Conservation (phyloP, 331 rosid species). For the Prunus yedoensis region DNA sequence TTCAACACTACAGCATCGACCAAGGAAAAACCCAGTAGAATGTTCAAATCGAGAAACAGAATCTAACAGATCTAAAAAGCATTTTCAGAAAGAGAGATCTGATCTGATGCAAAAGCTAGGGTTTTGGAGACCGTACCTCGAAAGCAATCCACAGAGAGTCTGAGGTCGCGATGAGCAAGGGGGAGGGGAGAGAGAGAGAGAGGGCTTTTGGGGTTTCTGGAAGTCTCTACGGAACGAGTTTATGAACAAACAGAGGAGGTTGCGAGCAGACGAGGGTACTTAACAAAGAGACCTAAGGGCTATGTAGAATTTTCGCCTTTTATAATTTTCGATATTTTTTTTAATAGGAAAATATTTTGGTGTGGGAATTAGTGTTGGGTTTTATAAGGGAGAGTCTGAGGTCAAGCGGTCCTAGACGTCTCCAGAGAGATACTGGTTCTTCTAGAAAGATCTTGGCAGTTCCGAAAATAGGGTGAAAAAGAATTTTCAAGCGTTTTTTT, state of each 20-base stretch:
- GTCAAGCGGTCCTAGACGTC: slow-evolving; percentile 25
- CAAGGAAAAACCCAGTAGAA: neutral
- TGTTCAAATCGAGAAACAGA: slow-evolving; percentile 10
- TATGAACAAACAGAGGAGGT: neutral
- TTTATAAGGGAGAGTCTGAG: neutral
- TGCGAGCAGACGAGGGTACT: neutral
- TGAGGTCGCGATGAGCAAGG: neutral
- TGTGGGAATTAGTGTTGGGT: neutral
- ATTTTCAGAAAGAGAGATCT: neutral
- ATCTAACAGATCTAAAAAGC: slow-evolving; percentile 36
- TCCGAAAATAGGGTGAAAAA: too few species aligned
- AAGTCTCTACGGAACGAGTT: slow-evolving; percentile 25
- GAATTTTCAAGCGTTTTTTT: too few species aligned
- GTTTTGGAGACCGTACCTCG: slow-evolving; percentile 26
- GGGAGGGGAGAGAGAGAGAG: neutral
- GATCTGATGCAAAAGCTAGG: slow-evolving; percentile 20
- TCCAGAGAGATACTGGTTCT: slow-evolving; percentile 25
- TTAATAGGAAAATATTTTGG: neutral
- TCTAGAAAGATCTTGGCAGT: too few species aligned
- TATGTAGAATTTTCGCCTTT: slow-evolving; percentile 25
- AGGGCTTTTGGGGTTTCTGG: slow-evolving; percentile 24
- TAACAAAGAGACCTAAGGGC: slow-evolving; percentile 20
- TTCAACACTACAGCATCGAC: neutral
- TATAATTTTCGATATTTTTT: neutral
- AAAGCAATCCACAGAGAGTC: slow-evolving; percentile 18